Base-by-base conservation (phyloP, 495 filamentous ascomycete species). In the Parathielavia hyrcaniae region DNA sequence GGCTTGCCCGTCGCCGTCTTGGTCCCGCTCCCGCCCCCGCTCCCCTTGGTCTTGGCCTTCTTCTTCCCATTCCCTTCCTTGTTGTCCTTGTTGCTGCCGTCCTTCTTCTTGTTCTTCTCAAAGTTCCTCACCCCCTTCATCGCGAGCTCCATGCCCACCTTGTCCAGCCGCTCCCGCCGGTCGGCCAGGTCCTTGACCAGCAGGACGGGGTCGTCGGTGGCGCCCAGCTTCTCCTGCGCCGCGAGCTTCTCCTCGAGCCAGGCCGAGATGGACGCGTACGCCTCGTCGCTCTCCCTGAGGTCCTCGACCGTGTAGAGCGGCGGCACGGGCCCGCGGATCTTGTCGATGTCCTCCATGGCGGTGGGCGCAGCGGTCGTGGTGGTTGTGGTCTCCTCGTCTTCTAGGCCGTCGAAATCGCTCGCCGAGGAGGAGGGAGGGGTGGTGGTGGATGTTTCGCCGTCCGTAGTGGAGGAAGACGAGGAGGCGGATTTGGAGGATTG, bases 171-270 rank as follows among this genome's bases (percentile, higher is more conserved):
- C 63, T 83, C 78, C 9, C 81, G 73, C 65, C 81, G 81, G 13
- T 80, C 68, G 60, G 70, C 49, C 22, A 96, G 69, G 17, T 92
- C 90, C 64, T 83, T 82, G 49, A 83, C 70, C 20, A 82, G 74
- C 4, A 95, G 71, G 8, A 83, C 83, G 0, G 90, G 87, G 56
- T 93, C 85, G 35, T 88, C 86, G 7, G 83, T 83, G 20, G 72
- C 73, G 22, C 78, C 75, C 14, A 91, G 81, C 64, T 82, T 81
- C 35, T 87, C 84, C 64, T 95, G 89, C 50, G 74, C 69, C 0
- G 74, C 73, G n/a, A 86, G 69, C 64, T 86, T 83, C 66, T 82
- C 77, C 43, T 83, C 79, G 20, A 95, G 73, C 90, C 90, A 95
- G n/a, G 69, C 61, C 10, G 70, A 60, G 34, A 79, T 75, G 16